These are phyloP conservation scores for Aspergillus tanneri DNA, from an alignment of 2,329 filamentous ascomycete species.

Conservation along the genomic window DNA sequence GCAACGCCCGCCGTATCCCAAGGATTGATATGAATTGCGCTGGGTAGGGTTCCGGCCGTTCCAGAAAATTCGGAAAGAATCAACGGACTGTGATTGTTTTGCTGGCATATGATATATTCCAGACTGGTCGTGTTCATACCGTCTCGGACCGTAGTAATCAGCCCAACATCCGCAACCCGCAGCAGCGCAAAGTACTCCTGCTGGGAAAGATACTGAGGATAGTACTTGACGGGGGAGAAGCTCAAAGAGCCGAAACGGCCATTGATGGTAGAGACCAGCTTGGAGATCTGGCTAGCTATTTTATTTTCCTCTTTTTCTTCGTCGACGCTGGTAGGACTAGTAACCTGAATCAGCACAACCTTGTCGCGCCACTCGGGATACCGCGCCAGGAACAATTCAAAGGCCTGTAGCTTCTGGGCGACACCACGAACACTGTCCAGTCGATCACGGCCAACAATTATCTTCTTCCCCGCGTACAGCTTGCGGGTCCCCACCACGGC, in stretches of 20 bases:
- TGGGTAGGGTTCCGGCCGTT: constrained; percentile 78
- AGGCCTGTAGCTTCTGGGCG: constrained; percentile 92
- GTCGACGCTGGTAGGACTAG: constrained; percentile 78
- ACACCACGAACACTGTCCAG: constrained; percentile 90
- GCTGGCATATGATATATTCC: constrained; percentile 91
- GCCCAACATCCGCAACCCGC: constrained; percentile 81
- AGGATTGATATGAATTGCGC: constrained; percentile 93
- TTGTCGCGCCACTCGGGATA: constrained; percentile 91
- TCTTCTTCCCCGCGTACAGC: constrained; percentile 84
- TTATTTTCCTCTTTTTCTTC: constrained; percentile 78
- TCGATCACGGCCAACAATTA: constrained; percentile 93
- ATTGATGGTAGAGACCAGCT: constrained; percentile 88
- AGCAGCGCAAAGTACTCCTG: constrained; percentile 95
- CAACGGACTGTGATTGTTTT: constrained; percentile 78
- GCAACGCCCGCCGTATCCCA: constrained; percentile 88
- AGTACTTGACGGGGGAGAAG: constrained; percentile 90
- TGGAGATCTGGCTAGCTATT: constrained; percentile 83
- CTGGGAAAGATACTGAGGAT: constrained; percentile 84
- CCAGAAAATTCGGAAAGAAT: constrained; percentile 97
- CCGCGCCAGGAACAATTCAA: constrained; percentile 84
- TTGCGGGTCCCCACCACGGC: constrained; percentile 70
- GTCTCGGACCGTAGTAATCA: constrained; percentile 93
- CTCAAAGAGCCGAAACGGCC: constrained; percentile 83
- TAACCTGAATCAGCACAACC: constrained; percentile 93
- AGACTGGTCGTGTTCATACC: constrained; percentile 98